Evolutionary conservation across 2,329 filamentous ascomycete genomes (phyloP).

Genomic region (Penicillium griseofulvum): DNA sequence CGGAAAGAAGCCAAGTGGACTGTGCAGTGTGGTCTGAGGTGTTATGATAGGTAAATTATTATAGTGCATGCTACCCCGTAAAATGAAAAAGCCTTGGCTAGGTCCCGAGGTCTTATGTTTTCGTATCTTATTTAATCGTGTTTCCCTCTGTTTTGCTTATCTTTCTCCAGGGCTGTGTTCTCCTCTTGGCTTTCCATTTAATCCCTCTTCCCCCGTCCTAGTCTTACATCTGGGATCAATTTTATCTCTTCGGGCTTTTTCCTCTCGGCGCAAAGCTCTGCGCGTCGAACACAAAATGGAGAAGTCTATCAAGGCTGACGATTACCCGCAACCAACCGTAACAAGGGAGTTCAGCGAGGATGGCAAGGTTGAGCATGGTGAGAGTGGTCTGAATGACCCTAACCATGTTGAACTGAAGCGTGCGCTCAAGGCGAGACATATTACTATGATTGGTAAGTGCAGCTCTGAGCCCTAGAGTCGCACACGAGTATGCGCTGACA

Average conservation of each 20-base stretch:
- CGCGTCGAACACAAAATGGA: slow-evolving; percentile 3
- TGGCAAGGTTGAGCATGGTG: slow-evolving; percentile 22
- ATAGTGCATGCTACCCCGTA: not conserved
- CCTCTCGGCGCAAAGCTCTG: not conserved
- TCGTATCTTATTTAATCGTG: not conserved
- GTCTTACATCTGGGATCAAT: not conserved
- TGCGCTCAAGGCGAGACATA: slow-evolving; percentile 42
- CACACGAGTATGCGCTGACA: slow-evolving; percentile 7
- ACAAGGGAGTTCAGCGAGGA: slow-evolving; percentile 20
- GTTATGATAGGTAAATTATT: not conserved
- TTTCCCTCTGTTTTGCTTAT: not conserved
- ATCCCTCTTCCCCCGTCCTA: not conserved
- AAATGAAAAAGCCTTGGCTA: not conserved
- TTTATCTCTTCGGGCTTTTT: not conserved
- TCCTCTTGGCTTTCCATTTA: not conserved
- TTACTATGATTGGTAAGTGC: slow-evolving; percentile 43
- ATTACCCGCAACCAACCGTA: slow-evolving; percentile 21
- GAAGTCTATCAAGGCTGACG: slow-evolving; percentile 10
- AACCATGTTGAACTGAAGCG: slow-evolving; percentile 40
- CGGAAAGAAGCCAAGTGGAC: not conserved
- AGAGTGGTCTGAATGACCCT: slow-evolving; percentile 21
- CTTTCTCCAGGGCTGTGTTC: not conserved
- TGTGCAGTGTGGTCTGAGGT: not conserved
- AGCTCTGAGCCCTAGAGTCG: not conserved
- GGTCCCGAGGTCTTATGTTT: not conserved